These are phyloP conservation scores for Vigna mungo DNA, from an alignment of 306 rosid species.

Conservation along the genomic window DNA sequence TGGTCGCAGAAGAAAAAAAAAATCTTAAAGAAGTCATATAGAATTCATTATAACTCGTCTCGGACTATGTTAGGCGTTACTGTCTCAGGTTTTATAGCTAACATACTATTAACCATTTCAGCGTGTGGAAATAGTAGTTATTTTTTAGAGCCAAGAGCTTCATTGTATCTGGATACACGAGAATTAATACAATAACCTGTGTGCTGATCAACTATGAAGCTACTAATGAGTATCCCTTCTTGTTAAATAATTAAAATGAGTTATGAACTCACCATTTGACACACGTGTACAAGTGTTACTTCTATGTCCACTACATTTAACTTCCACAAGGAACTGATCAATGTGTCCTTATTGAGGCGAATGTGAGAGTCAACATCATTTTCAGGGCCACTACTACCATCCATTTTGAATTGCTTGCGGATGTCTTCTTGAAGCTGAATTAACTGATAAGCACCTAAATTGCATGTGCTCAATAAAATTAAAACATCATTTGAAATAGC, in stretches of 20 bases:
- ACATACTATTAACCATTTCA: conserved; percentile 11
- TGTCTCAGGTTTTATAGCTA: neutral
- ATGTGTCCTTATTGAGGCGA: conserved; percentile 72
- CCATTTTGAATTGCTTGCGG: conserved; percentile 67
- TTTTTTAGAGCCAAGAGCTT: neutral
- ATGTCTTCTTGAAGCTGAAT: conserved; percentile 87
- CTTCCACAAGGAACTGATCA: conserved; percentile 88
- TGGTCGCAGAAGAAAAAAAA: neutral
- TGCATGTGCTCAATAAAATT: conserved; percentile 40
- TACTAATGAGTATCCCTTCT: neutral
- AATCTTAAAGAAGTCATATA: neutral
- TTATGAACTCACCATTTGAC: conserved; percentile 82
- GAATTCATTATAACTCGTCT: conserved; percentile 24
- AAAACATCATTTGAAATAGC: conserved; percentile 27
- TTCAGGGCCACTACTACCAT: conserved; percentile 57
- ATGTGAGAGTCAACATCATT: conserved; percentile 72
- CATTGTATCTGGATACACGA: conserved; percentile 2
- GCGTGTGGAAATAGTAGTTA: neutral
- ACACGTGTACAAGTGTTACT: conserved; percentile 85
- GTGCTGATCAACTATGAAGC: conserved; percentile 29
- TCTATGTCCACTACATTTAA: conserved; percentile 94
- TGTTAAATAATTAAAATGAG: neutral
- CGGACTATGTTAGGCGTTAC: conserved; percentile 2
- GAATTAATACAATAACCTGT: conserved; percentile 18
- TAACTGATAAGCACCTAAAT: conserved; percentile 82